phyloP scores from a whole-genome alignment of 1,139 yeast species.

The Debaryomyces singareniensis region DNA sequence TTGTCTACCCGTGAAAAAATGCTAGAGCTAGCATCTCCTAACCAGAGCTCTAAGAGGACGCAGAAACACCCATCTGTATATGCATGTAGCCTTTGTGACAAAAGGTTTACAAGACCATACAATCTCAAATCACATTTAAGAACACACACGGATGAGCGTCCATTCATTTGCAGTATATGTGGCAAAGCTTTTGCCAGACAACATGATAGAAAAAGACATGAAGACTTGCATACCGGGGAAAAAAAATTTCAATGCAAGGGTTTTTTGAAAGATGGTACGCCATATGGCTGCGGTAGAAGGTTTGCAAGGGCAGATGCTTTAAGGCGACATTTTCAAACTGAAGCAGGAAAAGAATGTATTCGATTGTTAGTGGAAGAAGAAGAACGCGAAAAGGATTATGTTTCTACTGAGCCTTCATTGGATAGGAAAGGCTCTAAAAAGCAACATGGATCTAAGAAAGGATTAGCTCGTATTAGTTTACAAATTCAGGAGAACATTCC shows the following conservation, averaged over 20 bases:
- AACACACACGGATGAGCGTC: conserved; percentile 93
- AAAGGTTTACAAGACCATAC: conserved; percentile 85
- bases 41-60: conserved; percentile 44
- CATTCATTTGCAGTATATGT: conserved; percentile 79
- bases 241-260: conserved; percentile 86
- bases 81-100: conserved; percentile 81
- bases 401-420: conserved; percentile 1
- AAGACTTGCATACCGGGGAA: conserved; percentile 87
- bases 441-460: no score
- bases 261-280: conserved; percentile 49
- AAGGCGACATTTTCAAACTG: conserved; percentile 90
- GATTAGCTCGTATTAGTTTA: no score
- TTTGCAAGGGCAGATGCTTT: conserved; percentile 96
- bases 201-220: conserved; percentile 91
- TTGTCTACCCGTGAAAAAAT: conserved; percentile 48
- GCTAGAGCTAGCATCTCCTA: conserved; percentile 55
- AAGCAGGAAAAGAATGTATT: conserved; percentile 84
- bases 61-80: conserved; percentile 77
- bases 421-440: no score
- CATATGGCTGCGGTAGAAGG: conserved; percentile 89
- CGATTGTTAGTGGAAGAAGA: conserved; percentile 67
- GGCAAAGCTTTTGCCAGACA: conserved; percentile 95
- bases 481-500: conserved; percentile 16
- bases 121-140: conserved; percentile 85
- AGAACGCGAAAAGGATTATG: conserved; percentile 12